Evolutionary conservation across 1,139 yeast species (phyloP).

Genomic region (Suhomyces bolitotheri): DNA sequence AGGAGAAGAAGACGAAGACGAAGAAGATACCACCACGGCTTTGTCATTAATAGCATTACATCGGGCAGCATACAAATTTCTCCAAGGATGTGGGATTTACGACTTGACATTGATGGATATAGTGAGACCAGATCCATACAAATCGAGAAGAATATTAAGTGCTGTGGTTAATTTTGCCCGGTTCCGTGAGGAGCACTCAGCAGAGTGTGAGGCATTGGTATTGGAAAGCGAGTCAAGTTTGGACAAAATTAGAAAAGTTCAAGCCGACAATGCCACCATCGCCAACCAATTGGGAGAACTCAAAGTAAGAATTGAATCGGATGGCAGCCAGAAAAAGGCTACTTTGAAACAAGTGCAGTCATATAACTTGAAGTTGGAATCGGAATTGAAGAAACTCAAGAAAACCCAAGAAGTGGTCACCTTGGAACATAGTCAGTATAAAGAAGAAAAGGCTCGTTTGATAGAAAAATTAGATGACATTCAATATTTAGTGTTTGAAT

Average conservation of each 20-base stretch:
- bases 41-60: conserved; percentile 51
- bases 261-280: conserved; percentile 40
- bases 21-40: conserved; percentile 32
- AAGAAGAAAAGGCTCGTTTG: conserved; percentile 58
- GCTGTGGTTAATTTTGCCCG: conserved; percentile 86
- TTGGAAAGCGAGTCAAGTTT: conserved; percentile 53
- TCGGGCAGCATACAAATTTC: conserved; percentile 59
- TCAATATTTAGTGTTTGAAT: conserved; percentile 53
- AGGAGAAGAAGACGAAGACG: conserved; percentile 19
- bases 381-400: conserved; percentile 62
- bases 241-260: conserved; percentile 33
- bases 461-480: conserved; percentile 58
- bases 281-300: conserved; percentile 47
- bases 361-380: conserved; percentile 61
- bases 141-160: conserved; percentile 68
- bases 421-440: conserved; percentile 66
- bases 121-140: conserved; percentile 61
- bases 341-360: conserved; percentile 50
- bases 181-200: conserved; percentile 75
- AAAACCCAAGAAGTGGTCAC: conserved; percentile 63
- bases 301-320: conserved; percentile 25
- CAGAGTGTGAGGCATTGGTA: conserved; percentile 63
- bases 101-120: conserved; percentile 76
- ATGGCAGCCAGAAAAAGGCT: conserved; percentile 26
- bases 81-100: conserved; percentile 71